Evolutionary conservation across 163 green algal genomes (phyloP).

Genomic region (Volvox carteri): DNA sequence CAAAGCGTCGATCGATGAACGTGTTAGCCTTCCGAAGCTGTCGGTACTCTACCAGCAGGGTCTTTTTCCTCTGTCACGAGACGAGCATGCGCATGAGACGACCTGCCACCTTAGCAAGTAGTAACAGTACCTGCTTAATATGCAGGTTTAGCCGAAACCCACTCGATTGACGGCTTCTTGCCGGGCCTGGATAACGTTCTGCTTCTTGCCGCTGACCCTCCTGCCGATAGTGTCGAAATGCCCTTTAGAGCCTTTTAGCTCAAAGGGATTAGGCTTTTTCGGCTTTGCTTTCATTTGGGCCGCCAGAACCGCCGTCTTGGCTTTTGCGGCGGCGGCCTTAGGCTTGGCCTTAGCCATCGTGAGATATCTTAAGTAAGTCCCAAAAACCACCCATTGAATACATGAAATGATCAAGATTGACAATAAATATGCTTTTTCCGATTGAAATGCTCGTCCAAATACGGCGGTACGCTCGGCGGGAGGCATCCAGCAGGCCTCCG

Average conservation of each 20-base stretch:
- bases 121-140: background rate
- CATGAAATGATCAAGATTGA: background rate
- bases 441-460: background rate
- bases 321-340: constrained; percentile 34
- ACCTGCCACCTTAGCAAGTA: background rate
- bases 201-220: constrained; percentile 71
- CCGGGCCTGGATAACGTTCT: constrained; percentile 75
- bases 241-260: constrained; percentile 75
- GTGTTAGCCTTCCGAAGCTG: constrained; percentile 89
- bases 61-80: constrained; percentile 89
- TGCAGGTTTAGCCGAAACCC: background rate
- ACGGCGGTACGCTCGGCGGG: background rate
- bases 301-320: constrained; percentile 19
- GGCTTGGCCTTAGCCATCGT: constrained; percentile 49
- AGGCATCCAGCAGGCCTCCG: background rate
- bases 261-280: constrained; percentile 81
- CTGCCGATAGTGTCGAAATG: constrained; percentile 85
- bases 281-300: constrained; percentile 42
- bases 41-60: constrained; percentile 93
- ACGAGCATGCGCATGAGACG: background rate
- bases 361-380: background rate
- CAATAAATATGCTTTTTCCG: background rate
- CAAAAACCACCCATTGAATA: background rate
- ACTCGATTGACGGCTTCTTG: constrained; percentile 80
- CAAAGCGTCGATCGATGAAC: constrained; percentile 94